Evolutionary conservation across 2,329 filamentous ascomycete species (phyloP), one percentile per base, ranked within the genome.

Genomic region (Boeremia lycopersici): DNA sequence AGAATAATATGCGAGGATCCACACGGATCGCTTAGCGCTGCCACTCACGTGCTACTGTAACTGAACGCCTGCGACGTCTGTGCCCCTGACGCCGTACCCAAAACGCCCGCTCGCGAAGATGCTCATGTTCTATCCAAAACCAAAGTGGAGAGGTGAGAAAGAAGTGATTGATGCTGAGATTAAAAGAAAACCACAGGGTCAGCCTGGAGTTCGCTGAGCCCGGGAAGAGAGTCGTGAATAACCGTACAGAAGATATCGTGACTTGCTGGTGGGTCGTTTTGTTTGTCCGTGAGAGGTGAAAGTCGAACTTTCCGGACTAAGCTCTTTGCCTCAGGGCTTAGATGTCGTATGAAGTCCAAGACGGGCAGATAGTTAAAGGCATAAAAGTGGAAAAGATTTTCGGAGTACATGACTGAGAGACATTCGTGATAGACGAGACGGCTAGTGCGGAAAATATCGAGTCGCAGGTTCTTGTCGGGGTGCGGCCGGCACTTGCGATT

Each of bases 371-470:
- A 76, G 50, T 72, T 74, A 63, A 74, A 74, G 12, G 67, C 71
- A 59, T 75, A 70, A 55, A 76, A 76, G 53, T 75, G 72, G 48
- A 76, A 75, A 11, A 70, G 59, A 34, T 75, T 75, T 53, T 76
- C 74, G 11, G 72, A 74, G 51, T 75, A 76, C 45, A 76, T 59
- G 31, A 76, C 67, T 23, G 70, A 69, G 7, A 76, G 66, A 60
- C 70, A 74, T 53, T 76, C 73, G 58, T 74, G 66, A 53, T 76
- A 75, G 42, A 76, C 73, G 23, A 74, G 64, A 42, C 72, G 72
- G 46, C 72, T 75, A 9, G 68, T 71, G 4, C 71, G 69, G 33
- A 76, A 64, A 43, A 76, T 62, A 34, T 74, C 71, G 40, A 76
- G 71, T 15, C 61, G 65, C 28, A 71, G 59, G 30, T 67, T 51